phyloP scores from a whole-genome alignment of 495 filamentous ascomycete species.

The Talaromyces stipitatus region DNA sequence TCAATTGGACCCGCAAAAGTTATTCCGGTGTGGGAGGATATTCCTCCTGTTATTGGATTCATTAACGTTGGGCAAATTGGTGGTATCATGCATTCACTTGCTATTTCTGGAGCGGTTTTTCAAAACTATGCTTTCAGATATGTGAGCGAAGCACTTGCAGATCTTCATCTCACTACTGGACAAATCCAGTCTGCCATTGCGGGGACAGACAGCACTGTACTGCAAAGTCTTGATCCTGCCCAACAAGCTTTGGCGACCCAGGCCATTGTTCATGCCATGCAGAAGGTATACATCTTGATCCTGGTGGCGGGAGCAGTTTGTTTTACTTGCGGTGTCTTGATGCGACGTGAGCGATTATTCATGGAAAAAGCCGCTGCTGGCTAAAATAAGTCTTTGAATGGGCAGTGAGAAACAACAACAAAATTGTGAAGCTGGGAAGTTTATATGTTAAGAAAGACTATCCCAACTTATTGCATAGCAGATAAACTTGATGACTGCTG shows the following conservation, averaged over 20 bases:
- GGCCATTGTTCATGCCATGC: neutral
- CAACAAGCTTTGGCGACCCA: slow-evolving; percentile 14
- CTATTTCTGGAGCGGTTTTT: slow-evolving; percentile 51
- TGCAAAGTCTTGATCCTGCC: neutral
- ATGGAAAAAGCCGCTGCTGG: neutral
- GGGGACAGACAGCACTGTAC: neutral
- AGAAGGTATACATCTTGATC: slow-evolving; percentile 13
- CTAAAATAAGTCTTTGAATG: neutral
- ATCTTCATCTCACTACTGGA: neutral
- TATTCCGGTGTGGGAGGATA: slow-evolving; percentile 15
- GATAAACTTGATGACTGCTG: neutral
- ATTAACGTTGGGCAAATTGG: slow-evolving; percentile 47
- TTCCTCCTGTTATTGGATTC: slow-evolving; percentile 40
- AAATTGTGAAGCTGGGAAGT: neutral
- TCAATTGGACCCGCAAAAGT: slow-evolving; percentile 47
- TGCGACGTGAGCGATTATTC: neutral
- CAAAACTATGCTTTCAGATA: slow-evolving; percentile 28
- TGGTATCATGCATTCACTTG: slow-evolving; percentile 44
- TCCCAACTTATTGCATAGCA: neutral
- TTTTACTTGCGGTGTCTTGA: slow-evolving; percentile 6
- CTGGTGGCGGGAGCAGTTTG: slow-evolving; percentile 15
- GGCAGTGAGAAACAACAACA: neutral
- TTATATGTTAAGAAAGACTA: neutral
- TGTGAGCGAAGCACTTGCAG: neutral
- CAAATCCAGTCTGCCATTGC: neutral